Evolutionary conservation across 345 rosid species (phyloP).

Genomic region (Clausena lansium): DNA sequence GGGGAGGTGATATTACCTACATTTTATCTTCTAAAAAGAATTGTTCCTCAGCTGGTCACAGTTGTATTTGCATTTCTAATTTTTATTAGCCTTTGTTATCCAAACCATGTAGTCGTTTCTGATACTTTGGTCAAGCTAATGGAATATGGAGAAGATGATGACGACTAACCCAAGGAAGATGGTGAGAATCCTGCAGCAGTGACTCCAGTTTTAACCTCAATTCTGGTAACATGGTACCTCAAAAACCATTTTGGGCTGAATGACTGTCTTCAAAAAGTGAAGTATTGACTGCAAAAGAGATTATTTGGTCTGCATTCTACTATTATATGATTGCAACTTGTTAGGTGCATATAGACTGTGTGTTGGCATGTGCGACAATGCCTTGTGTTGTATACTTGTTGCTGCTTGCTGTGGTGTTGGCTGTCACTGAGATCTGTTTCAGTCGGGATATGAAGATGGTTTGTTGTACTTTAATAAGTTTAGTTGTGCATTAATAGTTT

Average conservation of each 20-base stretch:
- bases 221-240: constrained; percentile 13
- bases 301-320: background rate
- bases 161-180: constrained; percentile 52
- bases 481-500: constrained; percentile 16
- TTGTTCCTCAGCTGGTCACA: background rate
- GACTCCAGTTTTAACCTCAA: constrained; percentile 18
- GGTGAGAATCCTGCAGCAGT: constrained; percentile 21
- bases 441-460: background rate
- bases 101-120: constrained; percentile 29
- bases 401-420: background rate
- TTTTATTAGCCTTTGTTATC: background rate
- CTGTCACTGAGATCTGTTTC: background rate
- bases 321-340: background rate
- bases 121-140: constrained; percentile 81
- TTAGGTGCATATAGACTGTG: background rate
- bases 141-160: constrained; percentile 73
- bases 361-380: background rate
- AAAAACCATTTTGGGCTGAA: constrained; percentile 72
- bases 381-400: background rate
- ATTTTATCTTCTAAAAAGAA: background rate
- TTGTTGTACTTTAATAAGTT: background rate
- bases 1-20: background rate
- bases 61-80: background rate
- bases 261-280: constrained; percentile 20
- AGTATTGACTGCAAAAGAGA: background rate